A percentile compares a stretch with the other conserved stretches of the same genome.
Evolutionary conservation across 78 protist genomes (phyloP).

Genomic region (Bodo saltans): DNA sequence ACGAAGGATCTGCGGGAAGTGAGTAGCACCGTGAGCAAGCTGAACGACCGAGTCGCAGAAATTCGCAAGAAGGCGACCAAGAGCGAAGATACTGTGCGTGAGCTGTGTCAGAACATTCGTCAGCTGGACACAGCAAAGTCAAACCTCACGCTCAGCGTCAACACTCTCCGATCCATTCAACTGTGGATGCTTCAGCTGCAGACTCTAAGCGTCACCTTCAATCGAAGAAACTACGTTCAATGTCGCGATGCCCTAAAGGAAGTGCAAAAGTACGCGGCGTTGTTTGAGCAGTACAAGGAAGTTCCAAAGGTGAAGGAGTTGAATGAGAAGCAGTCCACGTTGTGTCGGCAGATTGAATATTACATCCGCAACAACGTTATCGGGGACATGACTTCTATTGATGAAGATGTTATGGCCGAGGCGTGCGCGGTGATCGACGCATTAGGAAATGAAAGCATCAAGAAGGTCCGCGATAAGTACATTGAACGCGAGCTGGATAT

Average conservation of each 20-base stretch:
- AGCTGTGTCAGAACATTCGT: conserved; percentile 77
- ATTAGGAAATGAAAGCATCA: background rate
- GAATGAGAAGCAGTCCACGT: background rate
- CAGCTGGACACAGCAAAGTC: conserved; percentile 77
- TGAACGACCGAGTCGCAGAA: conserved; percentile 55
- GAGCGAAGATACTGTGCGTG: conserved; percentile 75
- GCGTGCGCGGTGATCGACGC: conserved; percentile 38
- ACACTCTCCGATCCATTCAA: conserved; percentile 65
- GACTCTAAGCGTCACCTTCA: conserved; percentile 4
- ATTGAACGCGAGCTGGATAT: background rate
- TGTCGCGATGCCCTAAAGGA: background rate
- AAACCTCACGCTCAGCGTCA: conserved; percentile 70
- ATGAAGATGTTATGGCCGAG: background rate
- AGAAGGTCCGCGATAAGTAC: background rate
- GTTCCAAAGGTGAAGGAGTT: conserved; percentile 8
- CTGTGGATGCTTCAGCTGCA: conserved; percentile 40
- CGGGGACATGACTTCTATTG: background rate
- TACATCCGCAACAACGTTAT: background rate
- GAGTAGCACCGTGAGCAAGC: conserved; percentile 46
- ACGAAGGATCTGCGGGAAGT: conserved; percentile 63
- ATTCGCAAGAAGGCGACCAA: conserved; percentile 64
- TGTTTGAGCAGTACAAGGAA: background rate
- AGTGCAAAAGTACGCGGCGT: background rate
- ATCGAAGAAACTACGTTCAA: background rate
- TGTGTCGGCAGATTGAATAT: background rate